Evolutionary conservation across 371 early-diverging fungal species (phyloP).

Genomic region (Rhizomucor miehei): DNA sequence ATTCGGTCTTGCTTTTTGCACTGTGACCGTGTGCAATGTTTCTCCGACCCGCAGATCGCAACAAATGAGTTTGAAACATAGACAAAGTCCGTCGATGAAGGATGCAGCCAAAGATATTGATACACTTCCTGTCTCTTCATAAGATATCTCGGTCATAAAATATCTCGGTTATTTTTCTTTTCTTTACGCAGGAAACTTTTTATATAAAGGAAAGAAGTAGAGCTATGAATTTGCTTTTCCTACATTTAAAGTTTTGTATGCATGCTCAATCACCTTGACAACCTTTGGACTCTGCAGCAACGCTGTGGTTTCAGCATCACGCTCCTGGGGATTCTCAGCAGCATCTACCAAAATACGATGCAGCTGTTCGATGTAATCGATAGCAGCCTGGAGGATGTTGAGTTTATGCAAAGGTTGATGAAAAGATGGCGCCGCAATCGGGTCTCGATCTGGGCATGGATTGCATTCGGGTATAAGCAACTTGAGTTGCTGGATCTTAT

Average conservation of each 20-base stretch:
- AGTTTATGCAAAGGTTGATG: slow-evolving; percentile 58
- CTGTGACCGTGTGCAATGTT: no score
- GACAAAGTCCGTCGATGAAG: no score
- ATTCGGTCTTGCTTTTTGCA: no score
- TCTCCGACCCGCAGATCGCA: no score
- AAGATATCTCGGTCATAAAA: no score
- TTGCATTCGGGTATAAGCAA: slow-evolving; percentile 51
- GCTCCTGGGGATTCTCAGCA: neutral
- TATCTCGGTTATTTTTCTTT: no score
- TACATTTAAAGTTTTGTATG: neutral
- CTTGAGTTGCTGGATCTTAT: slow-evolving; percentile 51
- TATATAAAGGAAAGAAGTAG: no score
- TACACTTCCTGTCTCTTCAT: no score
- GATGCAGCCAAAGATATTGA: no score
- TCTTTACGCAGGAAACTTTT: no score
- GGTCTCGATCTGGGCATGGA: slow-evolving; percentile 47
- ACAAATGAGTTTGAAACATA: no score
- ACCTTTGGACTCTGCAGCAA: slow-evolving; percentile 6
- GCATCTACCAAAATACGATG: slow-evolving; percentile 9
- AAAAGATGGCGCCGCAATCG: slow-evolving; percentile 28
- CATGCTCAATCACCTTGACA: slow-evolving; percentile 6
- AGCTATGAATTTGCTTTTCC: no score
- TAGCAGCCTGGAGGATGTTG: slow-evolving; percentile 66
- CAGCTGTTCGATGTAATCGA: slow-evolving; percentile 62
- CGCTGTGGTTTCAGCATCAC: neutral